phyloP scores from a whole-genome alignment of 2,329 filamentous ascomycete genomes.

The Ophiocordyceps camponoti-leonardi region DNA sequence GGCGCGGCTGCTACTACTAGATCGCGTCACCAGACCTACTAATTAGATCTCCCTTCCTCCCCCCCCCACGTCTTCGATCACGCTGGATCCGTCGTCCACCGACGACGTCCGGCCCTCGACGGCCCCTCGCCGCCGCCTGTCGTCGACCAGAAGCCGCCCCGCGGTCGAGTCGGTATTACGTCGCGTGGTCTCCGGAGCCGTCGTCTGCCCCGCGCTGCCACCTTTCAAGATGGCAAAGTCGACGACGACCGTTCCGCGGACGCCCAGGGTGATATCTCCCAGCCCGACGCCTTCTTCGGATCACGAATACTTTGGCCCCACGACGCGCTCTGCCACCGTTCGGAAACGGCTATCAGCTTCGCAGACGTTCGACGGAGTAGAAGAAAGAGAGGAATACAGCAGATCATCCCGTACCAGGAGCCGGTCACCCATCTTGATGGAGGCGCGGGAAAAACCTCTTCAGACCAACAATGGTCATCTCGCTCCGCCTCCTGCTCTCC shows the following conservation, averaged over 20 bases:
- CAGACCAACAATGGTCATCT: constrained; percentile 48
- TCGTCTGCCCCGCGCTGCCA: constrained; percentile 38
- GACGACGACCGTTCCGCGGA: constrained; percentile 43
- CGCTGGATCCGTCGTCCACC: background rate
- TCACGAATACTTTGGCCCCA: constrained; percentile 46
- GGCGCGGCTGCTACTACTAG: background rate
- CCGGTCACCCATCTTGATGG: constrained; percentile 39
- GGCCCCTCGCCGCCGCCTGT: background rate
- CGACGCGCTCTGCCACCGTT: constrained; percentile 59
- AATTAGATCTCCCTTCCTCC: too few relatives aligned
- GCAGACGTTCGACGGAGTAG: constrained; percentile 33
- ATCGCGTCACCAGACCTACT: background rate
- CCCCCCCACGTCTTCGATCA: background rate
- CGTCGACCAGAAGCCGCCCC: too few relatives aligned
- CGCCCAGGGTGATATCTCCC: constrained; percentile 77
- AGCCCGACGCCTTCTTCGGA: constrained; percentile 49
- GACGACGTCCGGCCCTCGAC: background rate
- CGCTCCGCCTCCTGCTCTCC: constrained; percentile 56
- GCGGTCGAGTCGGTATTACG: constrained; percentile 14
- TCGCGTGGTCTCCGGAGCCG: constrained; percentile 36
- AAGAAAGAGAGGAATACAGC: constrained; percentile 35
- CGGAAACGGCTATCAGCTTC: constrained; percentile 37
- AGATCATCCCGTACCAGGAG: constrained; percentile 53
- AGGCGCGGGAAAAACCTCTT: constrained; percentile 7
- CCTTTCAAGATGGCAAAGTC: constrained; percentile 39